Base-by-base conservation (phyloP, 1,284 basidiomycete genomes). In the Leccinum laetum region DNA sequence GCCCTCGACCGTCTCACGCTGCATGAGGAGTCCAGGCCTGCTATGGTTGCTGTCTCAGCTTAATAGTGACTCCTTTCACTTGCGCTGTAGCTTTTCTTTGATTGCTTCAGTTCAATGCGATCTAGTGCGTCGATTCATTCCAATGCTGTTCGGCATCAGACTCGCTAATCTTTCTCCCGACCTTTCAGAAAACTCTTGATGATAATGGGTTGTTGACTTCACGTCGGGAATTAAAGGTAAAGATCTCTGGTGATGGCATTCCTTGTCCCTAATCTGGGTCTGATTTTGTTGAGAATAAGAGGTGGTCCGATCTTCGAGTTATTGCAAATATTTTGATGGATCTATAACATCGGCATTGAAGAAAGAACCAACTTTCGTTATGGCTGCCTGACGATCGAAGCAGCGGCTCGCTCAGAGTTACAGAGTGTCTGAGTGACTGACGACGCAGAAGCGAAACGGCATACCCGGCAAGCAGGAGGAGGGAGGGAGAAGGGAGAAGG, bases 101-200 rank as follows among this genome's bases (percentile, higher is more conserved):
- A 44, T 29, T 2, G 7, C 21, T 24, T 46, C 14, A 2, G n/a
- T 61, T 2, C 14, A 41, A 53, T 49, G 32, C 2, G 52, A 60
- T 63, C 14, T 7, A 49, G 69, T 70, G 13, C 16, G 64, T 61
- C 46, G 2, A 2, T 24, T 18, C 24, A n/a, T 11, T 49, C 8
- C 59, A 46, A 18, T 2, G n/a, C 5, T 26, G n/a, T 35, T 41
- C 16, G 3, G 2, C 16, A 46, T 46, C 5, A 2, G 2, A 39
- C 26, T 5, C 32, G 37, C 37, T 39, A 39, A 39, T 39, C 2
- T 41, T 41, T 41, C 39, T 14, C 14, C 39, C 21, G 21, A 16
- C 39, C 39, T 41, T 41, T 41, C 39, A 41, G 7, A 41, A 16
- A 4, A 16, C 39, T 41, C 39, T 41, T 16, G 39, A 41, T 41